Evolutionary conservation across 805 yeast genomes (phyloP), one percentile per base, ranked within the genome.

Genomic region (Tetrapisispora pingtungensis): DNA sequence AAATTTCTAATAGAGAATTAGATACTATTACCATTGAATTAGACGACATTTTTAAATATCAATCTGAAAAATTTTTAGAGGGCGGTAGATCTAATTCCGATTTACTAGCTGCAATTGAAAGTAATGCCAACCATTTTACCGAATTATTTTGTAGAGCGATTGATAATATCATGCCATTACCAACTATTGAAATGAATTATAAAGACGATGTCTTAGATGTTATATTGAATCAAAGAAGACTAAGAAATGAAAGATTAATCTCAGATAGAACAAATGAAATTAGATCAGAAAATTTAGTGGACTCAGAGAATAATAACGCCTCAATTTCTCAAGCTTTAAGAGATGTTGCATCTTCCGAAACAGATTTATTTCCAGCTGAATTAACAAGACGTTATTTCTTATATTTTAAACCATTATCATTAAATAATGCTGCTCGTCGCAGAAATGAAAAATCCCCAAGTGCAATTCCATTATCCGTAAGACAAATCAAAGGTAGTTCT

Each of bases 161-260:
- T 36, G 99, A 93, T 65, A 80, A 77, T 40, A 62, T 86, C 46
- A 75, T 90, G 77, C 98, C 98, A 0, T 45, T 54, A 37, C 90
- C 97, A n/a, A 81, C 93, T 1, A 77, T 73, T 41, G 89, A 84
- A 48, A 71, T 90, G 42, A 69, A 80, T 37, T 85, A 83, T 60
- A 78, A 80, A 52, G 96, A 87, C 61, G 95, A 86, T 53, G 97
- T 93, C 12, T 68, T 93, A 50, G 98, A 93, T 59, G 94, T 93
- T 46, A 86, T 93, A 45, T 71, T 89, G 52, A 89, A 86, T 58
- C 97, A 93, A 69, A 77, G 99, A 62, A 78, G 75, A 56, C 75
- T 86, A 60, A 75, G 96, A 59, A 90, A 90, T 62, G 77, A 77
- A 53, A 75, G 90, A 49, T 70, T 80, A 31, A 77, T 77, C 45